Evolutionary conservation across 306 rosid genomes (phyloP), one percentile per base, ranked within the genome.

Genomic region (Trifolium subterraneum): DNA sequence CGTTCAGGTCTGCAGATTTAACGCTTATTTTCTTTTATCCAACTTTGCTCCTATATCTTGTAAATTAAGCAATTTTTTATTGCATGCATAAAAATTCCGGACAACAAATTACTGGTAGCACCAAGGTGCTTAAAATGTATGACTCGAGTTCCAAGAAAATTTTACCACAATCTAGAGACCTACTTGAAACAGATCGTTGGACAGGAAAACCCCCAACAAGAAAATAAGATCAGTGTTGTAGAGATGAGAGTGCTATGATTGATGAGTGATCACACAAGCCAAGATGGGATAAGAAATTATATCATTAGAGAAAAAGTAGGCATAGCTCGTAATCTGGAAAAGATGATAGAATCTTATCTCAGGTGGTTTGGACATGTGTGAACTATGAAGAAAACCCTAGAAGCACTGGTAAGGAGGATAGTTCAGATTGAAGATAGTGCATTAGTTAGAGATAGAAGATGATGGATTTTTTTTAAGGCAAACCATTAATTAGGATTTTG

Each of bases 1-100:
- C 23, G 83, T 93, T 79, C 97, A 93, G 93, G 98, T 93, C 41
- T 70, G 91, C 67, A 48, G 64, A 39, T 47, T 77, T 80, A n/a
- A 48, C 71, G 47, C 27, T 2, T 73, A 39, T 54, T 44, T 31
- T 75, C 60, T 18, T 48, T 52, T 35, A 47, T 45, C 15, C 25
- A 51, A 35, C 31, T 64, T 52, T 54, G 55, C 66, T 71, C 13
- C 33, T 67, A 42, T 71, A 44, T 79, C 14, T 77, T 63, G 75
- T 70, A 60, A 38, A 38, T 76, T 31, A 22, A 52, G 22, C 38
- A 76, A 60, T 20, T 64, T 76, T 27, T 59, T 23, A 68, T 65
- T 14, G 68, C 68, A 47, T 33, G 5, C 47, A 50, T 14, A 41
- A 63, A 58, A 58, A 12, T 27, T 38, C 70, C 8, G 68, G 77